Base-by-base conservation (phyloP, 176 grass and related monocot species). In the Coix lacrymajobi region DNA sequence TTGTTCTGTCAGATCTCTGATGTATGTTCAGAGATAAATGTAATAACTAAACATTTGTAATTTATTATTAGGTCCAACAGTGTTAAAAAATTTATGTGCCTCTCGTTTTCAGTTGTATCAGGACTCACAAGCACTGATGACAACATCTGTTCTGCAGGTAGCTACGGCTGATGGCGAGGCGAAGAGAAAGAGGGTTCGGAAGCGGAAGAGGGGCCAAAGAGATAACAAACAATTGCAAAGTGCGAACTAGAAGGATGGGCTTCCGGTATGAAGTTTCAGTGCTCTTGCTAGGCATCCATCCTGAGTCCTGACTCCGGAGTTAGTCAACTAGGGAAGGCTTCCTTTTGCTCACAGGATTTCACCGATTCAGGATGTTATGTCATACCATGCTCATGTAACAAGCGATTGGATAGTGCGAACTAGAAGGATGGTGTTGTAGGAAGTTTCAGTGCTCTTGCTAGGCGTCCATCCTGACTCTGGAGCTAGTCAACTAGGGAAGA, bases 181-280 rank as follows among this genome's bases (percentile, higher is more conserved):
- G 1, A 94, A 97, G 82, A 81, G 82, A 79, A 94, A 94, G 67
- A 94, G 91, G 82, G 79, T 64, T 76, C 78, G 91, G 37, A 97
- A 97, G 69, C 82, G 85, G 54, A 94, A 86, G 51, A 97, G 38
- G 69, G 80, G 39, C 48, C 38, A 54, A 56, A 83, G 79, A 63
- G 85, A 81, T 66, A 84, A 14, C 40, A 89, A 91, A 13, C 81
- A 63, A 69, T 48, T 25, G 16, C 82, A 84, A 28, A 63, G 8
- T 0, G 24, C 19, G 22, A 88, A 43, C 48, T 91, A 85, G 69
- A 44, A 58, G 30, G 72, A 78, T 64, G 80, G 58, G 30, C 2
- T 19, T 51, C 8, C 6, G 1, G 1, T 22, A 62, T 5, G n/a
- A 69, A 69, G 48, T 87, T 81, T 22, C 24, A 63, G 69, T 51